Percentiles rank a stretch among this genome's conserved stretches.
Evolutionary conservation across 495 filamentous ascomycete genomes (phyloP).

Genomic region (Penicillium bialowiezense): DNA sequence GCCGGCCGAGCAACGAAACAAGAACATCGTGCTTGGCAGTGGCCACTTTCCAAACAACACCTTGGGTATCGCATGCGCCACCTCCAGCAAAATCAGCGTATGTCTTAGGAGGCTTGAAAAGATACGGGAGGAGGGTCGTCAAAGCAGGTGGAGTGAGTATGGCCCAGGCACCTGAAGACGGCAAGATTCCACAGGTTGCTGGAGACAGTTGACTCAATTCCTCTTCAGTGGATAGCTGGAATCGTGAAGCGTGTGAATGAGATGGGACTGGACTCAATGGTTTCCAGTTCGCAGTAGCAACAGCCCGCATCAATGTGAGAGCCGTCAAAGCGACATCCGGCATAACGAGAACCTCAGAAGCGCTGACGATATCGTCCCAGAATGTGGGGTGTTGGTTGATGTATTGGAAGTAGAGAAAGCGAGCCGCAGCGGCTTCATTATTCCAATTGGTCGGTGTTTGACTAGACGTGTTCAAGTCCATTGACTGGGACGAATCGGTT

Average conservation of each 20-base stretch:
- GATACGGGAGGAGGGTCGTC: slow-evolving; percentile 53
- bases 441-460: slow-evolving; percentile 39
- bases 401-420: slow-evolving; percentile 56
- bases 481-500: slow-evolving; percentile 20
- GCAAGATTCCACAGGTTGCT: slow-evolving; percentile 36
- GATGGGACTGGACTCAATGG: slow-evolving; percentile 22
- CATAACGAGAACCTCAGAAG: slow-evolving; percentile 57
- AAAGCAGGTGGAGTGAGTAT: slow-evolving; percentile 52
- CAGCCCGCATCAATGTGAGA: slow-evolving; percentile 48
- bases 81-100: slow-evolving; percentile 59
- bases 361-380: slow-evolving; percentile 50
- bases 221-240: slow-evolving; percentile 43
- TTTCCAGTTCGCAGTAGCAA: slow-evolving; percentile 57
- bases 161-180: slow-evolving; percentile 47
- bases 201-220: slow-evolving; percentile 35
- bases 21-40: slow-evolving; percentile 58
- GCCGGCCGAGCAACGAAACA: slow-evolving; percentile 36
- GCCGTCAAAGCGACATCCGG: slow-evolving; percentile 57
- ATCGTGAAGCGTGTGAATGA: slow-evolving; percentile 31
- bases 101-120: slow-evolving; percentile 56
- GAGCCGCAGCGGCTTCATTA: slow-evolving; percentile 52
- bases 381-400: slow-evolving; percentile 46
- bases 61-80: slow-evolving; percentile 55
- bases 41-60: slow-evolving; percentile 57
- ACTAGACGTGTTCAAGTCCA: slow-evolving; percentile 31